Conservation (phyloP, 305 asterid species). For the Andrographis paniculata region DNA sequence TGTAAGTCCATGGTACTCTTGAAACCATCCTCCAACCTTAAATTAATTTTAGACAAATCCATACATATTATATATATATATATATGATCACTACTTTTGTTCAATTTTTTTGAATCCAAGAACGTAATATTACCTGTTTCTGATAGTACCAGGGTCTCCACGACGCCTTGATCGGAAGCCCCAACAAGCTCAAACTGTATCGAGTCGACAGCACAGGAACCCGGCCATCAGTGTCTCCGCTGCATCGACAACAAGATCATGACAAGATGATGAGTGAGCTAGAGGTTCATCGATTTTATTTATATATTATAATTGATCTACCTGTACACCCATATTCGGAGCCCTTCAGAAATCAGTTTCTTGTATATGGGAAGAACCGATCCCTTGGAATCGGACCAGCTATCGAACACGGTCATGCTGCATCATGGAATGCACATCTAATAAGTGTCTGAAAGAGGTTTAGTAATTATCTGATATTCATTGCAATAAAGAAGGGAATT, state of each 20-base stretch:
- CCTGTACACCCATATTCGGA: constrained; percentile 91
- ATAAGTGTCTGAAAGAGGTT: no score
- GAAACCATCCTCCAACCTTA: constrained; percentile 90
- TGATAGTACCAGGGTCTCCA: constrained; percentile 97
- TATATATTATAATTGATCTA: constrained; percentile 14
- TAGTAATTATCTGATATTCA: not conserved
- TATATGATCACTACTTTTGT: no score
- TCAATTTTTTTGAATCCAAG: not conserved
- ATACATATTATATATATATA: no score
- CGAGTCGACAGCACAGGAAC: constrained; percentile 86
- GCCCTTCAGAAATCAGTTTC: constrained; percentile 71
- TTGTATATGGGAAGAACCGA: constrained; percentile 79
- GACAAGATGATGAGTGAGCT: not conserved
- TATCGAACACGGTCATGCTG: constrained; percentile 57
- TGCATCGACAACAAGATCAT: constrained; percentile 15
- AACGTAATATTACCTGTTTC: constrained; percentile 93
- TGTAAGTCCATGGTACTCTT: constrained; percentile 82
- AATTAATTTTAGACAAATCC: no score
- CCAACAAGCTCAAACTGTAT: constrained; percentile 65
- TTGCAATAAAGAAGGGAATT: not conserved
- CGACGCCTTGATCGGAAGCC: constrained; percentile 49
- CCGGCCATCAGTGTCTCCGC: constrained; percentile 93
- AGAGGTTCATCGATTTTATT: no score
- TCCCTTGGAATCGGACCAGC: constrained; percentile 50
- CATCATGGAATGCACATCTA: constrained; percentile 15